Evolutionary conservation across 2,329 filamentous ascomycete genomes (phyloP).

Genomic region (Fonsecaea erecta): DNA sequence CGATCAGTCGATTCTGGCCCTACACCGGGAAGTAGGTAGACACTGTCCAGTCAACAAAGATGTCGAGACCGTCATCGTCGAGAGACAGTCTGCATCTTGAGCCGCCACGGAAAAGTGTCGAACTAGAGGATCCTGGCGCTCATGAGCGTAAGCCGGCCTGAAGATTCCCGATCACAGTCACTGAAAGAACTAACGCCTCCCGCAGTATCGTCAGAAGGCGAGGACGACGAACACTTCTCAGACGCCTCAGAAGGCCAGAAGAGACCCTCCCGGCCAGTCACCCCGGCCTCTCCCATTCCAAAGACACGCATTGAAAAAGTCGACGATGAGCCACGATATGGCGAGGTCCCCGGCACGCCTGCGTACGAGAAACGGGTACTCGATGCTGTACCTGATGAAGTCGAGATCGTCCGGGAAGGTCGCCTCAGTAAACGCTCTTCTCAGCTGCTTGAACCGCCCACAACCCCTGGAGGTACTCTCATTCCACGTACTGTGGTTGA

Average conservation of each 20-base stretch:
- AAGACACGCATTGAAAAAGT: slow-evolving; percentile 67
- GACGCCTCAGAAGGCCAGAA: slow-evolving; percentile 64
- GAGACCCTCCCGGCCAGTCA: slow-evolving; percentile 41
- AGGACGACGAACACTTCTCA: slow-evolving; percentile 70
- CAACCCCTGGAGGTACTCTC: slow-evolving; percentile 57
- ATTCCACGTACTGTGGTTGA: slow-evolving; percentile 66
- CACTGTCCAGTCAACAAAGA: slow-evolving; percentile 24
- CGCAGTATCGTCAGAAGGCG: slow-evolving; percentile 54
- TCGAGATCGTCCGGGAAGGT: slow-evolving; percentile 60
- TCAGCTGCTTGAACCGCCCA: slow-evolving; percentile 48
- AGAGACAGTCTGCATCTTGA: slow-evolving; percentile 50
- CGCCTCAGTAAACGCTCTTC: slow-evolving; percentile 49
- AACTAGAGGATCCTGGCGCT: slow-evolving; percentile 62
- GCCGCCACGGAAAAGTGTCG: slow-evolving; percentile 60
- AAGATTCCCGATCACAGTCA: not conserved
- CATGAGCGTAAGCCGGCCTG: slow-evolving; percentile 47
- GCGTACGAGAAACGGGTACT: slow-evolving; percentile 63
- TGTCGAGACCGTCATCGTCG: slow-evolving; percentile 29
- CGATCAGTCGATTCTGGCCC: not conserved
- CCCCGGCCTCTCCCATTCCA: slow-evolving; percentile 59
- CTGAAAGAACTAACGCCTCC: slow-evolving; percentile 26
- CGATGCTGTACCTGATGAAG: slow-evolving; percentile 67
- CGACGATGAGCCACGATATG: slow-evolving; percentile 62
- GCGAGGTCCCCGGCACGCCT: slow-evolving; percentile 65
- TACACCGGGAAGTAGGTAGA: not conserved